These are phyloP conservation scores for Purpureocillium lavendulum DNA, from an alignment of 2,329 filamentous ascomycete species.

Conservation along the genomic window DNA sequence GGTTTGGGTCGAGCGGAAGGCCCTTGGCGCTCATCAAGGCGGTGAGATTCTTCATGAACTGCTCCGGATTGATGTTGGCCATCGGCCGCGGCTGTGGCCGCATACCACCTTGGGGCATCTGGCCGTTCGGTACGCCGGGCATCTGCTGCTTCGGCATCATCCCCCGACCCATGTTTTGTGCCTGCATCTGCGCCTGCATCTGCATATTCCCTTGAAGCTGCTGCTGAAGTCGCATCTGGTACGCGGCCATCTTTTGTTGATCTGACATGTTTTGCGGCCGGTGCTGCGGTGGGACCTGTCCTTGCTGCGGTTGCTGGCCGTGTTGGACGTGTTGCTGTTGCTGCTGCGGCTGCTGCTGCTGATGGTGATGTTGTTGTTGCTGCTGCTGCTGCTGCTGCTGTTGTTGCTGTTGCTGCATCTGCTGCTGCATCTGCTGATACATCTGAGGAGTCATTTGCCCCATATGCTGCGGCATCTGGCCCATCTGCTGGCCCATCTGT, in stretches of 20 bases:
- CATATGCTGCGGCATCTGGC: conserved; percentile 37
- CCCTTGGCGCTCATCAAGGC: conserved; percentile 70
- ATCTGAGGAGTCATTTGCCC: conserved; percentile 36
- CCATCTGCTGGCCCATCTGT: conserved; percentile 26
- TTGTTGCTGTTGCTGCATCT: conserved; percentile 30
- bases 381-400: conserved; percentile 49
- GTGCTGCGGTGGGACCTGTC: conserved; percentile 38
- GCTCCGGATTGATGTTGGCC: conserved; percentile 48
- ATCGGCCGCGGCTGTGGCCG: conserved; percentile 40
- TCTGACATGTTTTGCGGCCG: conserved; percentile 36
- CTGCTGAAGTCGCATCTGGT: conserved; percentile 77
- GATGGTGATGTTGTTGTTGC: conserved; percentile 30
- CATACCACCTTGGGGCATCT: conserved; percentile 41
- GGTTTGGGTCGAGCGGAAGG: conserved; percentile 66
- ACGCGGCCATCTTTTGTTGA: conserved; percentile 65
- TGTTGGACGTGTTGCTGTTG: conserved; percentile 33
- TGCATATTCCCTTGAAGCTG: conserved; percentile 55
- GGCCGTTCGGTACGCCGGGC: conserved; percentile 44
- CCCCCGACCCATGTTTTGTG: conserved; percentile 32
- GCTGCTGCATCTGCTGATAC: conserved; percentile 32
- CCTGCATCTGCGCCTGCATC: conserved; percentile 44
- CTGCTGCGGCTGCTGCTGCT: conserved; percentile 27
- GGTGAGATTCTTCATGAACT: conserved; percentile 67
- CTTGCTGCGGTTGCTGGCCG: conserved; percentile 22
- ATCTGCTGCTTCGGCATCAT: conserved; percentile 47